phyloP scores from a whole-genome alignment of 2,329 filamentous ascomycete species.

The Myriosclerotinia curreyana region DNA sequence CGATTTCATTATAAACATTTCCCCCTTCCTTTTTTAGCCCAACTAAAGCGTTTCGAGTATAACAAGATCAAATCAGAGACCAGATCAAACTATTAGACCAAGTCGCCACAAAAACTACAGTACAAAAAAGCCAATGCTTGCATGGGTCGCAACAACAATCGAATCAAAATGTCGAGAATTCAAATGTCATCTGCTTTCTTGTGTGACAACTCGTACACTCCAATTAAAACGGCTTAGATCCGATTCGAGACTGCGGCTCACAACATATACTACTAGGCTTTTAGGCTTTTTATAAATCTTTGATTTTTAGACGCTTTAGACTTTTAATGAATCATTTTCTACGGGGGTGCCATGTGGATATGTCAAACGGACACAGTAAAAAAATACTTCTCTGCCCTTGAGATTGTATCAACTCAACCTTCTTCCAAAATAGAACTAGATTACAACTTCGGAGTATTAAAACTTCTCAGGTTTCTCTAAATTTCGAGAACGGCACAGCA shows the following conservation, averaged over 20 bases:
- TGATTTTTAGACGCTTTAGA: conserved; percentile 11
- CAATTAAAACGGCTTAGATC: conserved; percentile 29
- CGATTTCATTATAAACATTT: background rate
- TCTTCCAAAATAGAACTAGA: conserved; percentile 3
- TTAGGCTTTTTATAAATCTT: conserved; percentile 1
- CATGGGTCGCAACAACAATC: conserved; percentile 5
- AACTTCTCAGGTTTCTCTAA: background rate
- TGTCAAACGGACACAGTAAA: conserved; percentile 9
- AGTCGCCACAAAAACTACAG: background rate
- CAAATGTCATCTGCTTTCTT: background rate
- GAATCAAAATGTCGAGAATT: conserved; percentile 8
- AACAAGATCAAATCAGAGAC: no score
- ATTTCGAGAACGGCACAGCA: background rate
- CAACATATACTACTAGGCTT: conserved; percentile 27
- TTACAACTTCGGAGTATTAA: background rate
- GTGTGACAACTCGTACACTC: background rate
- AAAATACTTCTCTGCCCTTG: conserved; percentile 10
- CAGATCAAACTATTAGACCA: background rate
- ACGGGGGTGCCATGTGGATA: conserved; percentile 32
- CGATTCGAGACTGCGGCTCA: conserved; percentile 36
- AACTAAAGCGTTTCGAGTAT: background rate
- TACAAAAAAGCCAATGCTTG: conserved; percentile 6
- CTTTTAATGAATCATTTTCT: conserved; percentile 1
- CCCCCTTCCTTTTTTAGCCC: background rate
- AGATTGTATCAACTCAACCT: conserved; percentile 2